Conservation (phyloP, 202 grass and related monocot species). For the Setaria italica region DNA sequence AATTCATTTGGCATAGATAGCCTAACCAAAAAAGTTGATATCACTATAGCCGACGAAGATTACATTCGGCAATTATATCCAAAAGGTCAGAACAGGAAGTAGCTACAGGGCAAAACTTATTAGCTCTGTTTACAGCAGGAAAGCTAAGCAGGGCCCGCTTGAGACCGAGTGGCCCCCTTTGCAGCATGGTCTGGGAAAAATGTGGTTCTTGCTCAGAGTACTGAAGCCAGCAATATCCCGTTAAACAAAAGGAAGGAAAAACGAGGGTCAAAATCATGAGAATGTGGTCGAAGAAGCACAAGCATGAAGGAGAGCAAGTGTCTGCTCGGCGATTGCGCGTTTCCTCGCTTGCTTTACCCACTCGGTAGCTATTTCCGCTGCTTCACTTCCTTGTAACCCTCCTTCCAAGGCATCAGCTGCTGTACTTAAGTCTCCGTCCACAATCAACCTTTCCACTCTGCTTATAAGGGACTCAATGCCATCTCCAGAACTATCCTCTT, state of each 20-base stretch:
- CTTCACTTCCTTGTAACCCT: slow-evolving; percentile 79
- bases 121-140: slow-evolving; percentile 45
- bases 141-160: background rate
- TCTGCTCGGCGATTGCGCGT: slow-evolving; percentile 86
- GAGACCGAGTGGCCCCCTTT: slow-evolving; percentile 20
- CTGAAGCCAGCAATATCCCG: background rate
- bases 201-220: background rate
- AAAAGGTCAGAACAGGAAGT: slow-evolving; percentile 35
- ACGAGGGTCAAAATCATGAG: slow-evolving; percentile 46
- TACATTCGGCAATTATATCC: background rate
- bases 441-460: slow-evolving; percentile 73
- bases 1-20: background rate
- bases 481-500: slow-evolving; percentile 74
- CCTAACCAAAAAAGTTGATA: background rate
- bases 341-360: slow-evolving; percentile 82
- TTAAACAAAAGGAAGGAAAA: background rate
- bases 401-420: slow-evolving; percentile 73
- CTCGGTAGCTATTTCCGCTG: slow-evolving; percentile 63
- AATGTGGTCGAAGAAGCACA: slow-evolving; percentile 77
- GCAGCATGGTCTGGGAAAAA: slow-evolving; percentile 44
- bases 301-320: slow-evolving; percentile 86
- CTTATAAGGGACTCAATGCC: slow-evolving; percentile 85
- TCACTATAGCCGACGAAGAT: background rate
- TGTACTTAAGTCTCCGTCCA: slow-evolving; percentile 75
- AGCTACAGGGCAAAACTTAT: slow-evolving; percentile 51